Evolutionary conservation across 2,329 filamentous ascomycete genomes (phyloP), one percentile per base, ranked within the genome.

Genomic region (Reticulascus tulasneorum): DNA sequence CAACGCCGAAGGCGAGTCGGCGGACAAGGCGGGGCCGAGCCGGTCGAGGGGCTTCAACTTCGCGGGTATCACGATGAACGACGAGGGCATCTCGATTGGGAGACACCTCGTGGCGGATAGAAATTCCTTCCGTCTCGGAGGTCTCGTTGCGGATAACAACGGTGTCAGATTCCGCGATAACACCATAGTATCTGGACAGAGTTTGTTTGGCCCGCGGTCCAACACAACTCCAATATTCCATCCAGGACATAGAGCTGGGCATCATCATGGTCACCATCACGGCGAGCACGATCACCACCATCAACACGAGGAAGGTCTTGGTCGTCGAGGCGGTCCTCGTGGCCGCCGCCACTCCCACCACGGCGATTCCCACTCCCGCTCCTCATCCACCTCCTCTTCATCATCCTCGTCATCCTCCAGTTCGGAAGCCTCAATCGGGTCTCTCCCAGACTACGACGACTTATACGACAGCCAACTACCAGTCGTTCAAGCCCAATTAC

Each of bases 361-460:
- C 13, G 46, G 42, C 8, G 46, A 38, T 9, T 58, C 54, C n/a
- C 53, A 46, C 4, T 65, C 61, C 0, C 60, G 55, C 0, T 63
- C 58, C 1, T 55, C 54, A 9, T 63, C 60, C 1, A 56, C 56
- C 1, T 46, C 47, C 0, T 63, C 62, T 0, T 64, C 59, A 1
- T 45, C 43, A 0, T 59, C 58, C 0, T 62, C 60, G 1, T 55
- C 56, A 7, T 55, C 52, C 15, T 64, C 60, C 2, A 54, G 46
- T 4, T 64, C 59, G 9, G 45, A 10, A 17, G 53, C 56, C 1
- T 72, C 69, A 3, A 55, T 77, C 35, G 73, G 68, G 23, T 77
- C 73, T 3, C 67, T 80, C 1, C 72, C 74, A 0, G 65, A 71
- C 35, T 71, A 70, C 47, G 69, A 77, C 38, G 64, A 72, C 26